Base-by-base conservation (phyloP, 306 rosid species). In the Quercus mongolica region DNA sequence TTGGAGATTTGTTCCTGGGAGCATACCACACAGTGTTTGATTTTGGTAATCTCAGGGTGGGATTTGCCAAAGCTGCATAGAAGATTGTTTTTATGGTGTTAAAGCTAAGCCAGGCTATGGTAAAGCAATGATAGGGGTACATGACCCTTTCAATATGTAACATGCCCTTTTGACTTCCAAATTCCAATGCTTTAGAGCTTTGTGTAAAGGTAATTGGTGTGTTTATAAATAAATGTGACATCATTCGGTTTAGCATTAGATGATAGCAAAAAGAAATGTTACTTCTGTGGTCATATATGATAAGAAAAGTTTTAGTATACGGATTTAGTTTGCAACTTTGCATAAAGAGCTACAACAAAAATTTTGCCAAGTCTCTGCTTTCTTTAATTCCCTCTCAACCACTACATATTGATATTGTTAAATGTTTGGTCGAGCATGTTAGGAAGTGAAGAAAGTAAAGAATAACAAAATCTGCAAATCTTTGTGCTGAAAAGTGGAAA, bases 21-120 rank as follows among this genome's bases (percentile, higher is more conserved):
- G 89, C 94, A 71, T 92, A 92, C 80, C 94, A 92, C 81, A 88
- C 94, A 0, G 93, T 90, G 78, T 92, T 92, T 58, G 97, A 92
- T 65, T 90, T 79, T 58, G 97, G 84, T 8, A 90, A 92, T 85
- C 86, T 71, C 54, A 84, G 84, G 72, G 69, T 92, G 74, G 97
- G 97, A 78, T 92, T 90, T 79, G 97, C 97, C 69, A 80, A 85
- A 81, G 78, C 92, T 86, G 86, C 84, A 23, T 84, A 86, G 70
- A 70, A 12, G 54, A 33, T 77, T 14, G 69, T 74, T 74, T 18
- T 61, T 74, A 73, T 62, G 38, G 75, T 38, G 72, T 63, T 71
- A 71, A 33, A 54, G 20, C 46, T n/a, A 6, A 19, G 23, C 71
- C 46, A 52, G 25, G 20, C 25, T 51, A 15, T 33, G 13, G 5